Conservation (phyloP, 768 basidiomycete genomes). For the Rhizopogon rudus region DNA sequence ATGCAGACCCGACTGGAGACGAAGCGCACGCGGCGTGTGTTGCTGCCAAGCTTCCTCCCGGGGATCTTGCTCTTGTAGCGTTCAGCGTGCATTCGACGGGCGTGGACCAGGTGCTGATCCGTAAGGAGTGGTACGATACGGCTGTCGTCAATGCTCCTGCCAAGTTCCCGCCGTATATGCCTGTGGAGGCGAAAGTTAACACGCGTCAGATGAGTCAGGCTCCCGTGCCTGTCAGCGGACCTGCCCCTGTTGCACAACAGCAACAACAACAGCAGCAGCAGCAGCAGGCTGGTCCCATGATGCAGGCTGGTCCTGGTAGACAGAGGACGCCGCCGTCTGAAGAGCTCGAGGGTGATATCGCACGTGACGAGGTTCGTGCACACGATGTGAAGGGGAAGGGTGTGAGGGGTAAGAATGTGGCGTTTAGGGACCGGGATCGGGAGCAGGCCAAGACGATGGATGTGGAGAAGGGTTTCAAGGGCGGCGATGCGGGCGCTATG, state of each 20-base stretch:
- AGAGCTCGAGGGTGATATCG: constrained; percentile 62
- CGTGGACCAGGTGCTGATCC: constrained; percentile 83
- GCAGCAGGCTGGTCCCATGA: constrained; percentile 7
- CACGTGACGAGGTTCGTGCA: constrained; percentile 52
- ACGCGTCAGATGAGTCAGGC: constrained; percentile 24
- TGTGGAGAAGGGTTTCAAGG: constrained; percentile 20
- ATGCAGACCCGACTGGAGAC: constrained; percentile 77
- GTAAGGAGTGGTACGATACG: constrained; percentile 80
- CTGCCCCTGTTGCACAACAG: constrained; percentile 11
- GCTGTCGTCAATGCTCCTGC: constrained; percentile 51
- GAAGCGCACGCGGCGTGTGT: constrained; percentile 82
- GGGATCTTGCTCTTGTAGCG: constrained; percentile 76
- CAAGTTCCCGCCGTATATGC: constrained; percentile 55
- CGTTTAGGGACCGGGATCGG: constrained; percentile 57
- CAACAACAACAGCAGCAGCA: not conserved
- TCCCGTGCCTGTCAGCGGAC: constrained; percentile 20
- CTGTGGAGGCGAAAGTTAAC: constrained; percentile 17
- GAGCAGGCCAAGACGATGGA: constrained; percentile 27
- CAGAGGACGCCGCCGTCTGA: constrained; percentile 70
- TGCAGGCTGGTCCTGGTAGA: constrained; percentile 39
- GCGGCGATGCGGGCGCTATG: constrained; percentile 23
- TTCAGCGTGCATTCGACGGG: constrained; percentile 90
- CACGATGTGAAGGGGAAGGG: constrained; percentile 48
- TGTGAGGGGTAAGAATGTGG: constrained; percentile 51
- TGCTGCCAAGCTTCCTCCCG: constrained; percentile 72